Base-by-base conservation (phyloP, 192 early-diverging fungal species). In the Entomortierella beljakovae region DNA sequence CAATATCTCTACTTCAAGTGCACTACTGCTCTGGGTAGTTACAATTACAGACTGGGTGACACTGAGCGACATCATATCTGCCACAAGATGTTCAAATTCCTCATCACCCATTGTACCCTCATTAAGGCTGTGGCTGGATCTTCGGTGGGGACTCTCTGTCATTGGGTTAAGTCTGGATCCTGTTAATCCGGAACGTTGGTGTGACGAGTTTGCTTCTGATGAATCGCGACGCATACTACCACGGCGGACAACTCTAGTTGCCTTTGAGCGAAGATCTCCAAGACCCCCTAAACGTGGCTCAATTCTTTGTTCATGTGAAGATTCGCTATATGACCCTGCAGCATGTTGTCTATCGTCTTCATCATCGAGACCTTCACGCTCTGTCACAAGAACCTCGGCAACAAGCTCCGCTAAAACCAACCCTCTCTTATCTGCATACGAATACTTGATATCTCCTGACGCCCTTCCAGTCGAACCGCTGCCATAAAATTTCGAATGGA, bases 161-260 rank as follows among this genome's bases (percentile, higher is more conserved):
- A 58, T 64, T 6, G 75, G 66, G 28, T 64, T 70, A 54, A 79
- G 34, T 53, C 75, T 23, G 8, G 75, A 69, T 18, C 58, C 51
- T 16, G 59, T 52, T 3, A 40, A 55, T 28, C 53, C 33, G 4
- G 64, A 29, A 3, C 50, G 56, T 6, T 61, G 46, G 1, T 58
- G 40, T 6, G 61, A 59, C 28, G 35, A 25, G 2, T 61, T 33
- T 0, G 65, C 52, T 8, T 79, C 75, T 16, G 75, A 70, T 28
- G 75, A 79, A 37, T 79, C 75, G 1, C 75, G 66, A 6, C 75
- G 75, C 67, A 64, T 79, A 28, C 75, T 79, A 31, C 75, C 68
- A 16, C 62, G 60, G 13, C 75, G 66, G n/a, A 68, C 75, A 4
- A 79, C 68, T 35, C 75, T 57, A 1, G 75, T 79, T 1, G 75